Conservation (phyloP, 129 eudicot genomes). For the Mikania micrantha region DNA sequence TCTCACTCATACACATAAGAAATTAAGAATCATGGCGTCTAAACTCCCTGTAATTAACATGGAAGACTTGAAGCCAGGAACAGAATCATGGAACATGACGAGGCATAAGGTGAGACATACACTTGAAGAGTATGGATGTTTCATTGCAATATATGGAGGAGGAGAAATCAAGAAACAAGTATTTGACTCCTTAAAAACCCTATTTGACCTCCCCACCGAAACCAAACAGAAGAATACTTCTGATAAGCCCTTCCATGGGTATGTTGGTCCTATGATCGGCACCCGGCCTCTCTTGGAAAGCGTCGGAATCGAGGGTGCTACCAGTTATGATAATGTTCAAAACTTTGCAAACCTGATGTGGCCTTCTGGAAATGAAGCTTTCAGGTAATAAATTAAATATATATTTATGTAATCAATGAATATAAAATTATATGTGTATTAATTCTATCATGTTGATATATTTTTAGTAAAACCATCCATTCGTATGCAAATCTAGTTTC, state of each 20-base stretch:
- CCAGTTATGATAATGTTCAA: not conserved
- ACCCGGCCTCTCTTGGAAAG: constrained; percentile 1
- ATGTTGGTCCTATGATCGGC: not conserved
- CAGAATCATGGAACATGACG: constrained; percentile 12
- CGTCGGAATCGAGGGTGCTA: constrained; percentile 1
- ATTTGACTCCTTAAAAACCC: not conserved
- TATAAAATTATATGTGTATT: too few relatives aligned
- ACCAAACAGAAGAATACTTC: constrained; percentile 2
- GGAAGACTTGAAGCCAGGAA: constrained; percentile 9
- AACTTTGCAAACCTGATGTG: constrained; percentile 16
- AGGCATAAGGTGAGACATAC: constrained; percentile 3
- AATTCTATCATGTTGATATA: too few relatives aligned
- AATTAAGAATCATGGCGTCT: too few relatives aligned
- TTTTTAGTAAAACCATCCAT: constrained; percentile 6
- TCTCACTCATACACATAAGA: too few relatives aligned
- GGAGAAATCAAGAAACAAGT: not conserved
- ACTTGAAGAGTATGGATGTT: constrained; percentile 23
- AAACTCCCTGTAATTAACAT: constrained; percentile 12
- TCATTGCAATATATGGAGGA: constrained; percentile 11
- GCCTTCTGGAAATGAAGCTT: constrained; percentile 19
- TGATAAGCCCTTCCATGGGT: constrained; percentile 5
- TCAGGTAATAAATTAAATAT: constrained; percentile 19
- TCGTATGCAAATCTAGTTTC: not conserved
- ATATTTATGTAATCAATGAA: too few relatives aligned
- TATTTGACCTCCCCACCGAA: constrained; percentile 14